These are phyloP conservation scores for Entonaema liquescens DNA, from an alignment of 495 filamentous ascomycete species.

Conservation along the genomic window DNA sequence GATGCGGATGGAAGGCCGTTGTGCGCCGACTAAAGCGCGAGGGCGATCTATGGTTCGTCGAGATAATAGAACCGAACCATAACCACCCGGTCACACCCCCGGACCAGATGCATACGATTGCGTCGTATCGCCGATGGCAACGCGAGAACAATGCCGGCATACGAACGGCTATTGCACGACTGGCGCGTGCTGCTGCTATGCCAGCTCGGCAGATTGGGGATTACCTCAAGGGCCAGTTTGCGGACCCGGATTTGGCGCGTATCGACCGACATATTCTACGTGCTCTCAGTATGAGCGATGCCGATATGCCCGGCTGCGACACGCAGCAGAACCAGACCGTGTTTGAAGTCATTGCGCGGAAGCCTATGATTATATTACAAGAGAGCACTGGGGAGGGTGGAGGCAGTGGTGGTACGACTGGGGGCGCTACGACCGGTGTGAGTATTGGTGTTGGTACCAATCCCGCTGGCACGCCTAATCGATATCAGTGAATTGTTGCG, in stretches of 20 bases:
- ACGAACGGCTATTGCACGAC: slow-evolving; percentile 32
- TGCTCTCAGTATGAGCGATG: slow-evolving; percentile 40
- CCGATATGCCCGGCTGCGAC: slow-evolving; percentile 22
- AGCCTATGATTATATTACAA: slow-evolving; percentile 44
- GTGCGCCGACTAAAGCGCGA: slow-evolving; percentile 42
- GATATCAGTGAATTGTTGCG: background rate
- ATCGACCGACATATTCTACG: slow-evolving; percentile 43
- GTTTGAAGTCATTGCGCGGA: slow-evolving; percentile 38
- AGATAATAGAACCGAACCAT: slow-evolving; percentile 36
- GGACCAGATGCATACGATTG: slow-evolving; percentile 44
- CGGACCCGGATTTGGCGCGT: slow-evolving; percentile 37
- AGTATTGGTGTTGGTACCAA: background rate
- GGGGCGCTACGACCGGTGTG: background rate
- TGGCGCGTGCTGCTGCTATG: slow-evolving; percentile 40
- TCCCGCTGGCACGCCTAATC: background rate
- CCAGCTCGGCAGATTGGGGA: slow-evolving; percentile 37
- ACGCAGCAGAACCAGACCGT: slow-evolving; percentile 12
- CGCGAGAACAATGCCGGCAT: slow-evolving; percentile 46
- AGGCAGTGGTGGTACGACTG: background rate
- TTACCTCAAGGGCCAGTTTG: slow-evolving; percentile 39
- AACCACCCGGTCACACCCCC: slow-evolving; percentile 43
- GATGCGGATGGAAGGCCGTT: slow-evolving; percentile 43
- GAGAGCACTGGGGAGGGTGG: slow-evolving; percentile 3
- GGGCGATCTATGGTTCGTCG: slow-evolving; percentile 43
- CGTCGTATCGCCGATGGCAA: slow-evolving; percentile 46